phyloP scores from a whole-genome alignment of 345 rosid species.

The Linum trigynum region DNA sequence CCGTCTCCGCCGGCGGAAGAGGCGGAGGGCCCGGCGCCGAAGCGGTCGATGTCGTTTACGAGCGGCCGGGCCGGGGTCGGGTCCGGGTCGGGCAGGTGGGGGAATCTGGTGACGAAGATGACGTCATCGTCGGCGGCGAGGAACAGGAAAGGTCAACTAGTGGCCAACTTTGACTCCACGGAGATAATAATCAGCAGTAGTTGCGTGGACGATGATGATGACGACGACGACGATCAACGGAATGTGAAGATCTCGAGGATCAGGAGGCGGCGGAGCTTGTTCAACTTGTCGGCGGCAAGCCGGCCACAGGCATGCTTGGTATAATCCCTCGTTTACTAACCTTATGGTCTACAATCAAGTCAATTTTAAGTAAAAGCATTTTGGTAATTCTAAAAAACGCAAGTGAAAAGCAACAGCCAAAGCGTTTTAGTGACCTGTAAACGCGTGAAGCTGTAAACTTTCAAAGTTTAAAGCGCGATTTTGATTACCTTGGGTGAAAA shows the following conservation, averaged over 20 bases:
- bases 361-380: too few relatives aligned
- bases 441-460: too few relatives aligned
- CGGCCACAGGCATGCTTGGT: too few relatives aligned
- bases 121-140: constrained; percentile 14
- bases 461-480: too few relatives aligned
- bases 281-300: constrained; percentile 27
- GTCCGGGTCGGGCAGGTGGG: constrained; percentile 49
- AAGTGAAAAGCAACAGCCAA: too few relatives aligned
- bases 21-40: constrained; percentile 26
- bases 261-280: constrained; percentile 36
- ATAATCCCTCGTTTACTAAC: too few relatives aligned
- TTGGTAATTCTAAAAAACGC: too few relatives aligned
- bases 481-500: too few relatives aligned
- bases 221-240: not conserved
- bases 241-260: constrained; percentile 39
- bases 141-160: not conserved
- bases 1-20: constrained; percentile 43
- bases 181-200: constrained; percentile 9
- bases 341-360: too few relatives aligned
- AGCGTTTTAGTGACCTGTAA: too few relatives aligned
- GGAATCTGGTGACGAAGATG: constrained; percentile 29
- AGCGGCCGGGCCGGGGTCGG: constrained; percentile 20
- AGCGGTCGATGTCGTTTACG: constrained; percentile 10
- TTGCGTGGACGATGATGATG: constrained; percentile 8
- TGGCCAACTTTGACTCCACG: constrained; percentile 12